These are phyloP conservation scores for Phytophthora litchii DNA, from an alignment of 352 stramenopile species.

Conservation along the genomic window DNA sequence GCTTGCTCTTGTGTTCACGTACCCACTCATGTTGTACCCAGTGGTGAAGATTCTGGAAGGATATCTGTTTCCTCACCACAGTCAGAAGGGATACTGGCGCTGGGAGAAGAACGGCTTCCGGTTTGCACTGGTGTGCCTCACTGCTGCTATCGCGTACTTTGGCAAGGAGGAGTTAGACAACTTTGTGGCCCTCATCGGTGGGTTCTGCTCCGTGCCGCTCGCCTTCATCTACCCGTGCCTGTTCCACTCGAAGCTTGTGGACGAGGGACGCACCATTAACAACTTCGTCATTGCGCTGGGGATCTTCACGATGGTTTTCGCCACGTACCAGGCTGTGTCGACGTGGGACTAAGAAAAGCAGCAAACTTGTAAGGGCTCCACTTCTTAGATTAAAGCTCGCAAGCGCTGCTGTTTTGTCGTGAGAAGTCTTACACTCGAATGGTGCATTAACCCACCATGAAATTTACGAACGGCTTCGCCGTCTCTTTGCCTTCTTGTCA, in stretches of 20 bases:
- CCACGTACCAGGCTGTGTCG: conserved; percentile 56
- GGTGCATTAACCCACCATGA: conserved; percentile 1
- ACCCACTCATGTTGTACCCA: conserved; percentile 75
- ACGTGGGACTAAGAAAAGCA: conserved; percentile 47
- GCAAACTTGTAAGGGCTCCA: conserved; percentile 20
- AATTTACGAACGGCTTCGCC: conserved; percentile 27
- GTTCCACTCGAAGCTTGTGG: conserved; percentile 63
- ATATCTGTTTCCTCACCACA: conserved; percentile 53
- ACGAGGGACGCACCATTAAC: conserved; percentile 53
- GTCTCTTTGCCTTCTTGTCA: conserved; percentile 23
- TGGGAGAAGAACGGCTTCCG: conserved; percentile 76
- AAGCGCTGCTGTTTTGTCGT: conserved; percentile 29
- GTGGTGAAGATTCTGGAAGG: conserved; percentile 76
- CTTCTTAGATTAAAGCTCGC: conserved; percentile 28
- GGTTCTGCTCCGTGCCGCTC: conserved; percentile 74
- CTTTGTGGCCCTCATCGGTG: conserved; percentile 75
- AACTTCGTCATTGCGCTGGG: conserved; percentile 51
- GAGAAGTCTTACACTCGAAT: conserved; percentile 17
- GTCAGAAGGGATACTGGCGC: conserved; percentile 61
- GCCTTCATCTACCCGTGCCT: conserved; percentile 78
- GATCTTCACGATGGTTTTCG: conserved; percentile 67
- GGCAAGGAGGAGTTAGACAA: conserved; percentile 72
- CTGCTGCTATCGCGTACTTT: conserved; percentile 65
- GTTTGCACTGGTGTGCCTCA: conserved; percentile 65
- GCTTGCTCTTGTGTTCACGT: conserved; percentile 70